Percentiles rank a stretch among this genome's conserved stretches.
Conservation (phyloP, 2,329 filamentous ascomycete species). For the Monosporascus sp. region DNA sequence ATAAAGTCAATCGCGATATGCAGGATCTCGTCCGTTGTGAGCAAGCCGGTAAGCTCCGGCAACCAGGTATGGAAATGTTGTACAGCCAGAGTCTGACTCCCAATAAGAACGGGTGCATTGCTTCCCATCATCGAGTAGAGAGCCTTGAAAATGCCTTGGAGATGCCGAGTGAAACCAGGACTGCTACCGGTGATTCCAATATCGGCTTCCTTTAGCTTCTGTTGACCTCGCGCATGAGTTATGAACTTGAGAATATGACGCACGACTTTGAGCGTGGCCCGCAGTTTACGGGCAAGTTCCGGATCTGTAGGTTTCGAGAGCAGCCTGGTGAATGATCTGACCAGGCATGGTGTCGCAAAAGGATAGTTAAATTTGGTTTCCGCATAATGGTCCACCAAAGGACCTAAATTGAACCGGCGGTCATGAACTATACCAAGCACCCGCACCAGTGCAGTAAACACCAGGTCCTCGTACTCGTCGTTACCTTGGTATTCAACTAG, state of each 20-base stretch:
- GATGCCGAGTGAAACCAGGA: slow-evolving; percentile 71
- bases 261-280: slow-evolving; percentile 92
- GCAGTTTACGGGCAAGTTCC: slow-evolving; percentile 75
- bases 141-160: slow-evolving; percentile 84
- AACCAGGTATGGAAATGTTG: slow-evolving; percentile 98
- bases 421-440: slow-evolving; percentile 93
- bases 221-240: slow-evolving; percentile 79
- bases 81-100: slow-evolving; percentile 89
- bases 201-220: slow-evolving; percentile 80
- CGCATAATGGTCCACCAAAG: slow-evolving; percentile 87
- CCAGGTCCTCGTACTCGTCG: slow-evolving; percentile 86
- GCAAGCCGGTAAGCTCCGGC: slow-evolving; percentile 75
- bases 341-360: slow-evolving; percentile 81
- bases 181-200: slow-evolving; percentile 77
- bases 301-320: slow-evolving; percentile 78
- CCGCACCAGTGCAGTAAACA: slow-evolving; percentile 85
- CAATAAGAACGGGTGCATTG: slow-evolving; percentile 76
- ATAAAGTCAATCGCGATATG: slow-evolving; percentile 91
- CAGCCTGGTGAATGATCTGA: slow-evolving; percentile 80
- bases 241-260: slow-evolving; percentile 93
- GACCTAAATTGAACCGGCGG: slow-evolving; percentile 84
- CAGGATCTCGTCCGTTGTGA: slow-evolving; percentile 79
- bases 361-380: slow-evolving; percentile 88
- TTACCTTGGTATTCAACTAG: slow-evolving; percentile 87
- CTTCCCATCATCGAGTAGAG: slow-evolving; percentile 88